Evolutionary conservation across 2,329 filamentous ascomycete genomes (phyloP).

Genomic region (Penicillium sp.): DNA sequence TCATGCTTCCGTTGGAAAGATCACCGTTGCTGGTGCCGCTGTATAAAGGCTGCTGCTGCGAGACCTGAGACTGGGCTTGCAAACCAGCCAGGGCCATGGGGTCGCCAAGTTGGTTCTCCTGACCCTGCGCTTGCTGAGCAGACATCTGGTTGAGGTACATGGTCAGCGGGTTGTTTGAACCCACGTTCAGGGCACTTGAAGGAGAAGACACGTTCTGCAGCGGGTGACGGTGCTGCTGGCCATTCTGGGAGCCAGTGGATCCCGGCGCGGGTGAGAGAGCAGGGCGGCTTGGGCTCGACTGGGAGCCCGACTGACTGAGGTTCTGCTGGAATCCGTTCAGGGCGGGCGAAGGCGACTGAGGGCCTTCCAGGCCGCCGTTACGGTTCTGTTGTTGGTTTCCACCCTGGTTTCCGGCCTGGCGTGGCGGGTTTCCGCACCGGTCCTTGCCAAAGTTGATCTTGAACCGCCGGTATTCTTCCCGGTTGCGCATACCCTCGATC

Average conservation of each 20-base stretch:
- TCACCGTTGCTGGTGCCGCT: slow-evolving; percentile 65
- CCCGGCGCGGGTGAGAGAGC: slow-evolving; percentile 51
- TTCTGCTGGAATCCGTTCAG: slow-evolving; percentile 55
- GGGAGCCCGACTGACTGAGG: slow-evolving; percentile 51
- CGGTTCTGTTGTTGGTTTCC: slow-evolving; percentile 60
- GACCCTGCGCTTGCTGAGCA: slow-evolving; percentile 59
- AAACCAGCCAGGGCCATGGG: slow-evolving; percentile 40
- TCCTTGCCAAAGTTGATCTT: slow-evolving; percentile 99
- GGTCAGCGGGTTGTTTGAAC: slow-evolving; percentile 78
- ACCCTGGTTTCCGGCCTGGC: slow-evolving; percentile 61
- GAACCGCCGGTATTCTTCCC: slow-evolving; percentile 96
- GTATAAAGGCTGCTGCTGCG: slow-evolving; percentile 70
- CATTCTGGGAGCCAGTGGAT: slow-evolving; percentile 51
- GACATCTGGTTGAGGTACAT: slow-evolving; percentile 82
- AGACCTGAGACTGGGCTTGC: slow-evolving; percentile 64
- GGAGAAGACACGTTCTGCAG: slow-evolving; percentile 54
- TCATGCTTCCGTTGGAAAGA: slow-evolving; percentile 52
- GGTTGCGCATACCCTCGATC: slow-evolving; percentile 89
- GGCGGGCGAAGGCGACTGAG: slow-evolving; percentile 51
- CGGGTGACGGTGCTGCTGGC: slow-evolving; percentile 55
- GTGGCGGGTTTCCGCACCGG: slow-evolving; percentile 89
- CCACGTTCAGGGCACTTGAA: slow-evolving; percentile 71
- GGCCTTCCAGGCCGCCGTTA: slow-evolving; percentile 51
- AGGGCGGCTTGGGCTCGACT: slow-evolving; percentile 57
- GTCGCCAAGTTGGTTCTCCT: slow-evolving; percentile 48